Evolutionary conservation across 2,329 filamentous ascomycete species (phyloP), one percentile per base, ranked within the genome.

Genomic region (Fusarium citri): DNA sequence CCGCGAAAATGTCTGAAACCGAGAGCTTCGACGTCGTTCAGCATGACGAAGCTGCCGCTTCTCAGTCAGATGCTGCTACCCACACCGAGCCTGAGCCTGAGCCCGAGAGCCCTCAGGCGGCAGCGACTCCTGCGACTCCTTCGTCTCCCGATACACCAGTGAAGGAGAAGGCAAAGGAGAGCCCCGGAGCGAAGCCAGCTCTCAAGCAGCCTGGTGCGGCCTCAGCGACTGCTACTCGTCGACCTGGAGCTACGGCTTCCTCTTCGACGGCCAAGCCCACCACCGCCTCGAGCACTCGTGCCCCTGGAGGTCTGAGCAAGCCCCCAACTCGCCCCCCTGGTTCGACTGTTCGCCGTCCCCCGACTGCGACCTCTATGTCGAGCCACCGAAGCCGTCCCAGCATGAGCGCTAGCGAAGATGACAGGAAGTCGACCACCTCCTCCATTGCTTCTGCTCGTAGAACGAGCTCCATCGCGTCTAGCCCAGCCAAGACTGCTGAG

Each of bases 371-470:
- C 37, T 77, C 83, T 6, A 72, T 78, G n/a, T 73, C 80, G 41
- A 80, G 76, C 66, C 84, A 86, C 75, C 81, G 79, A 67, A 82
- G 83, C 48, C 83, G 82, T n/a, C 79, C 83, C 37, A 83, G 82
- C 53, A 78, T 83, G 55, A 85, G 84, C 64, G 80, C 82, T 53
- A 84, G 84, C 58, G 84, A 86, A 65, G 85, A 86, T 70, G 85
- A 86, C 62, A 84, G 82, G 78, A 84, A 80, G 73, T 76, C 82
- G 6, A 77, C 75, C 23, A 73, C 82, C 63, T 79, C 79, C 9
- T 78, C 79, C 14, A 76, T 79, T 40, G 67, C 74, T 20, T 77
- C 81, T 25, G 77, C 82, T 20, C 80, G 84, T 53, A 80, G 84
- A 67, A 79, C 82, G 20, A 85, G 83, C 57, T 78, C 80, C n/a